phyloP scores from a whole-genome alignment of 257 asterid species.

The Nicotiana knightiana region DNA sequence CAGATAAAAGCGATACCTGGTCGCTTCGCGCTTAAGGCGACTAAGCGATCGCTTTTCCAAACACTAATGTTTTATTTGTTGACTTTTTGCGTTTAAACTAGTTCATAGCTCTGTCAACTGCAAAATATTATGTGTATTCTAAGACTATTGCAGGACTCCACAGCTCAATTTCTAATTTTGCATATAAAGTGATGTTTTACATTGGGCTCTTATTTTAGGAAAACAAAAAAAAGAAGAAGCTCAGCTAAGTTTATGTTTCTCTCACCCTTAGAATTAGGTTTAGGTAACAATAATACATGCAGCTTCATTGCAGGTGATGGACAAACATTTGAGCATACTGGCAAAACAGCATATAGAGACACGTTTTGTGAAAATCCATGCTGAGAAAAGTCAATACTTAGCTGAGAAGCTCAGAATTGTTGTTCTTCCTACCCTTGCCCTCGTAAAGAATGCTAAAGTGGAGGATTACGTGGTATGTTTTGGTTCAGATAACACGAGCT shows the following conservation, averaged over 20 bases:
- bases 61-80: too few species aligned
- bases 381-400: constrained; percentile 87
- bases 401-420: constrained; percentile 84
- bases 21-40: too few species aligned
- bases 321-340: constrained; percentile 76
- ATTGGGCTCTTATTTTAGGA: too few species aligned
- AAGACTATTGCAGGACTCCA: too few species aligned
- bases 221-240: neutral
- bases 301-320: constrained; percentile 65
- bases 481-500: neutral
- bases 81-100: too few species aligned
- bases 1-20: too few species aligned
- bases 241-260: neutral
- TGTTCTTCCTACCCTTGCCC: constrained; percentile 93
- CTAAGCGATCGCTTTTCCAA: too few species aligned
- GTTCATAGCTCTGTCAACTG: too few species aligned
- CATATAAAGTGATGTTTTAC: too few species aligned
- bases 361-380: constrained; percentile 85
- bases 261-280: neutral
- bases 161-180: too few species aligned
- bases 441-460: constrained; percentile 84
- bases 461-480: constrained; percentile 85
- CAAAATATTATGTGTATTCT: too few species aligned
- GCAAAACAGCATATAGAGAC: constrained; percentile 92
- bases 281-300: neutral